Conservation (phyloP, 208 protist genomes). For the Vickermania ingenoplastis region DNA sequence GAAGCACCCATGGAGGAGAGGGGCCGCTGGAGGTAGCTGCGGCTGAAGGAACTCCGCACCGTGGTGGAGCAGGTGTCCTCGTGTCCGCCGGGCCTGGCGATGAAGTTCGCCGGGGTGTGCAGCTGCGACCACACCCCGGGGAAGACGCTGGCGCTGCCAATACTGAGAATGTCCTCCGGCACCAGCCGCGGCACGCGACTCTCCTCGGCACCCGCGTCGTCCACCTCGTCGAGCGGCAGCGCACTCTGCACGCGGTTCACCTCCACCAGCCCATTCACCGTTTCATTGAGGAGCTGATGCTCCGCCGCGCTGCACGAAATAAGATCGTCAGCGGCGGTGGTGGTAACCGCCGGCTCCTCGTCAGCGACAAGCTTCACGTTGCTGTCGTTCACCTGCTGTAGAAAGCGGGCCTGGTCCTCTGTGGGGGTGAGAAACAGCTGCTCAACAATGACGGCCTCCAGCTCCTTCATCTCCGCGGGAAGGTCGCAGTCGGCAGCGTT, state of each 20-base stretch:
- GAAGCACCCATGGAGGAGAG: conserved; percentile 14
- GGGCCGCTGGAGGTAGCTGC: conserved; percentile 31
- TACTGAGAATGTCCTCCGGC: not conserved
- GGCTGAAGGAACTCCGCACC: conserved; percentile 25
- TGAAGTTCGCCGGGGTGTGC: not conserved
- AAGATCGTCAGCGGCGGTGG: not conserved
- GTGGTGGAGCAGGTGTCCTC: not conserved
- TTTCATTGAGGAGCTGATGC: not conserved
- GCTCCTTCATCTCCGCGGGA: conserved; percentile 45
- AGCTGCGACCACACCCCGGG: not conserved
- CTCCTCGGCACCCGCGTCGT: not conserved
- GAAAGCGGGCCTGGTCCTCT: conserved; percentile 51
- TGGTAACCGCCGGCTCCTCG: conserved; percentile 12
- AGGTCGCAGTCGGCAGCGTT: conserved; percentile 74
- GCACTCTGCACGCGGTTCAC: not conserved
- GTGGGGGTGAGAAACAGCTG: conserved; percentile 68
- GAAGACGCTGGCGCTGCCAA: not conserved
- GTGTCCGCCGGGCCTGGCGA: not conserved
- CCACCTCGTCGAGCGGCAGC: not conserved
- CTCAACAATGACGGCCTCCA: conserved; percentile 78
- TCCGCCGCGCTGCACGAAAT: not conserved
- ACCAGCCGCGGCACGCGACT: not conserved
- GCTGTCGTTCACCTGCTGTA: conserved; percentile 72
- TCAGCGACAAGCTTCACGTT: conserved; percentile 67
- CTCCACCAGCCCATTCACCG: not conserved